Evolutionary conservation across 371 early-diverging fungal genomes (phyloP), one percentile per base, ranked within the genome.

Genomic region (Mucor plumbeus): DNA sequence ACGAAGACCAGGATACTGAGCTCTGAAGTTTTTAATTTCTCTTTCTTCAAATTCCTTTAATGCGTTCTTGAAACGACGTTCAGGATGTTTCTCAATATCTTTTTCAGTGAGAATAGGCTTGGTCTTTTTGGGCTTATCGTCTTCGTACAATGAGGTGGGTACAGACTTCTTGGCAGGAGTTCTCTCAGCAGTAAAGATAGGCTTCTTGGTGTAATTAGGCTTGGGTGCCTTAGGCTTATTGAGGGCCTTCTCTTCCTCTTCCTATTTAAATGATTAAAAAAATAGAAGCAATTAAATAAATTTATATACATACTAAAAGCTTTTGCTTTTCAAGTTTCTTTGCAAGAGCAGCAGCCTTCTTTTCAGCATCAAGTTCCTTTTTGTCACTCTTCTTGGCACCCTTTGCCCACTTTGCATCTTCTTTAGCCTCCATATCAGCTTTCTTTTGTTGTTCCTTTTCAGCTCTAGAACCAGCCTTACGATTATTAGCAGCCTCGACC

Each of bases 1-100:
- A 63, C 94, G 89, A 64, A 95, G 81, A 56, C 89, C 89, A 43
- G 91, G 92, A 74, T 92, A 82, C 65, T 94, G 92, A 58, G 80
- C 65, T 79, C 88, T 90, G 64, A 92, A 75, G 21, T 72, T 77
- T 36, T 89, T 85, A 58, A 82, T 31, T 39, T 84, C 82, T 61
- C 88, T 80, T 38, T 91, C 93, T 69, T 90, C 85, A 72, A 83
- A 95, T 10, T 87, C 89, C 40, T 85, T 85, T 48, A 87, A 87
- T 7, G 93, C 93, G 60, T 91, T 91, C 87, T 92, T 94, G 73
- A 90, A 89, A 31, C 95, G 87, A 65, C 94, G 86, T 75, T 95
- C 95, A 8, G 94, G 94, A 74, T 95, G 95, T 59, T 88, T 84
- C 44, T 95, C 95, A 47, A 93, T 74, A 54, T 83, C 87, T 71